Evolutionary conservation across 495 filamentous ascomycete genomes (phyloP), one percentile per base, ranked within the genome.

Genomic region (Tuber microsphaerosporum): DNA sequence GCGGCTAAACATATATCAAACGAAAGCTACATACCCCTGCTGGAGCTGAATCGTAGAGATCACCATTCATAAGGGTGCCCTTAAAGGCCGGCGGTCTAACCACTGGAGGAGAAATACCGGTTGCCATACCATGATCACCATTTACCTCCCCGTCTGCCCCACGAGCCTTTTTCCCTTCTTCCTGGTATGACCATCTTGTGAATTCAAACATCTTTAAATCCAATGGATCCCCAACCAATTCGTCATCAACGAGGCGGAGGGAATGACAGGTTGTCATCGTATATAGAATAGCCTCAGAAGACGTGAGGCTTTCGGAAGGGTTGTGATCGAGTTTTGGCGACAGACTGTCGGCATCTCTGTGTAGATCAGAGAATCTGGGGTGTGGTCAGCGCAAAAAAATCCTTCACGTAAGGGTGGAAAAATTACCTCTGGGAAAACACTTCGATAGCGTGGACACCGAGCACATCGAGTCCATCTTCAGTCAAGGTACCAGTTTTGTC

Each of bases 141-240:
- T 80, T 92, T 87, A 76, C 76, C 22, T 73, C 77, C n/a, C 46
- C 51, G 70, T 81, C 75, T 34, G 39, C 75, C 17, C 78, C 78
- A 73, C 77, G 85, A 43, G 86, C 82, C 41, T 86, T 86, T 77
- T 91, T 88, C 48, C 88, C 90, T 5, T 93, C 92, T 85, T 99
- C 95, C 82, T 97, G 90, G 79, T 91, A 99, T 2, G 89, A 88
- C 96, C 96, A 99, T 9, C 89, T 88, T 1, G 96, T 99, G 80
- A 97, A 99, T 80, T 97, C 90, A 82, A 99, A 99, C 96, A 99
- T 99, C 82, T 98, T 98, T 69, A 97, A 85, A 84, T 99, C 96
- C 20, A 99, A 87, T 44, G 96, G 96, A 84, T 99, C 96, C 9
- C 96, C 96, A 34, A 99, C 85, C 22, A 97, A 86, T 79, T 97